A percentile compares a stretch with the other conserved stretches of the same genome.
These are phyloP conservation scores for Leptographium procerum DNA, from an alignment of 2,329 filamentous ascomycete species.

Conservation along the genomic window DNA sequence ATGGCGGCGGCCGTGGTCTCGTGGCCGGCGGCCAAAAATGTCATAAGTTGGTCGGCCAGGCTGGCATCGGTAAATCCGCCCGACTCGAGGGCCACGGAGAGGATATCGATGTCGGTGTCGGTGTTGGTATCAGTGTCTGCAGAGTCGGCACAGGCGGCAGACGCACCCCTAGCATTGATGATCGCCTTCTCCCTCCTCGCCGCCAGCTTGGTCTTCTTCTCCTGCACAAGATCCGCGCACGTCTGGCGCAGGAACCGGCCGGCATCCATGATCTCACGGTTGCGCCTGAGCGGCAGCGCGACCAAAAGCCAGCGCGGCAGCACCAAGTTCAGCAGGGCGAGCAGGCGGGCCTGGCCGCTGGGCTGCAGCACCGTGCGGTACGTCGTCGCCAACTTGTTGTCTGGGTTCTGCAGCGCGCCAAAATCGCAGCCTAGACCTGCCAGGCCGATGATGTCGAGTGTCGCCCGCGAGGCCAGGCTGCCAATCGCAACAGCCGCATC, in stretches of 20 bases:
- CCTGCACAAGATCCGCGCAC: constrained; percentile 55
- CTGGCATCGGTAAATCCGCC: constrained; percentile 67
- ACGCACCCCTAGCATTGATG: too few relatives aligned
- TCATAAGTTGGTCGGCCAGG: constrained; percentile 84
- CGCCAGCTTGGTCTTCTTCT: constrained; percentile 50
- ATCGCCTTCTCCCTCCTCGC: neutral
- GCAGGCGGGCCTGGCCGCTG: constrained; percentile 35
- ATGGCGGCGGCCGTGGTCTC: constrained; percentile 68
- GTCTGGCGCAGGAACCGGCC: constrained; percentile 49
- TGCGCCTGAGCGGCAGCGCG: constrained; percentile 58
- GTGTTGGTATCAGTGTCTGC: constrained; percentile 9
- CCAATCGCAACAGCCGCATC: constrained; percentile 41
- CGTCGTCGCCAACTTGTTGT: constrained; percentile 44
- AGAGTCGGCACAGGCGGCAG: neutral
- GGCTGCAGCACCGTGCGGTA: constrained; percentile 47
- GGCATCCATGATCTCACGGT: constrained; percentile 49
- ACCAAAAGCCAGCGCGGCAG: constrained; percentile 51
- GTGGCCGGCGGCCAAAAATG: constrained; percentile 72
- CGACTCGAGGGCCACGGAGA: constrained; percentile 68
- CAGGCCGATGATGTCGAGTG: constrained; percentile 64
- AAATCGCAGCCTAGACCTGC: constrained; percentile 65
- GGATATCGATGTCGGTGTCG: constrained; percentile 54
- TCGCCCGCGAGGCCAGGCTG: constrained; percentile 54
- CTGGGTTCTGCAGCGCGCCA: constrained; percentile 48
- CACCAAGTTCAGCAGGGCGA: constrained; percentile 50